Evolutionary conservation across 2,329 filamentous ascomycete genomes (phyloP).

Genomic region (Lecanicillium sp.): DNA sequence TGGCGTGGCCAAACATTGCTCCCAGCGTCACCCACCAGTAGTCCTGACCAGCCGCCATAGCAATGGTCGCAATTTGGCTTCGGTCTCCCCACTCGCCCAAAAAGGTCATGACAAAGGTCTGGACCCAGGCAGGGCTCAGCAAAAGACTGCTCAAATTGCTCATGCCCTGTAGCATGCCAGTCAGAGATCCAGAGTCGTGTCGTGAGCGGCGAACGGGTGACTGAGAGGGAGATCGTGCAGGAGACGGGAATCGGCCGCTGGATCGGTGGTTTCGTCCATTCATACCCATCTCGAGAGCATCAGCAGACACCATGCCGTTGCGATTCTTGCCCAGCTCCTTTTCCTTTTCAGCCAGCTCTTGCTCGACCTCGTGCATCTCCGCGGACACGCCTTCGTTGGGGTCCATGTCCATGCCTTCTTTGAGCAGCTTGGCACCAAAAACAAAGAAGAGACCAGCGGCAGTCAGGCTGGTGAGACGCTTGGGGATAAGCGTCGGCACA

Average conservation of each 20-base stretch:
- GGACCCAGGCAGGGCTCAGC: conserved; percentile 93
- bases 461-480: conserved; percentile 81
- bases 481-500: conserved; percentile 81
- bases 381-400: conserved; percentile 86
- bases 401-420: conserved; percentile 82
- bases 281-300: conserved; percentile 73
- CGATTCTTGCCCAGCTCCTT: conserved; percentile 59
- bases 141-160: conserved; percentile 82
- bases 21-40: conserved; percentile 98
- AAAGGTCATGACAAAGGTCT: conserved; percentile 99
- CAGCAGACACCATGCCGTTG: conserved; percentile 59
- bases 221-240: conserved; percentile 71
- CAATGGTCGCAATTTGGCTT: conserved; percentile 95
- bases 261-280: conserved; percentile 62
- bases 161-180: conserved; percentile 51
- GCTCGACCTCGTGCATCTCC: conserved; percentile 95
- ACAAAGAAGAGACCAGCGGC: conserved; percentile 80
- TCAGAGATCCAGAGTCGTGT: conserved; percentile 29
- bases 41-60: conserved; percentile 96
- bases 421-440: conserved; percentile 77
- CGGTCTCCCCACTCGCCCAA: conserved; percentile 96
- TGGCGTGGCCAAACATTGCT: conserved; percentile 74
- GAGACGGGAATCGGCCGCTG: conserved; percentile 69
- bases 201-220: conserved; percentile 57
- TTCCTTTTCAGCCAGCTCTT: conserved; percentile 90